Evolutionary conservation across 352 stramenopile genomes (phyloP).

Genomic region (Pythium sp.): DNA sequence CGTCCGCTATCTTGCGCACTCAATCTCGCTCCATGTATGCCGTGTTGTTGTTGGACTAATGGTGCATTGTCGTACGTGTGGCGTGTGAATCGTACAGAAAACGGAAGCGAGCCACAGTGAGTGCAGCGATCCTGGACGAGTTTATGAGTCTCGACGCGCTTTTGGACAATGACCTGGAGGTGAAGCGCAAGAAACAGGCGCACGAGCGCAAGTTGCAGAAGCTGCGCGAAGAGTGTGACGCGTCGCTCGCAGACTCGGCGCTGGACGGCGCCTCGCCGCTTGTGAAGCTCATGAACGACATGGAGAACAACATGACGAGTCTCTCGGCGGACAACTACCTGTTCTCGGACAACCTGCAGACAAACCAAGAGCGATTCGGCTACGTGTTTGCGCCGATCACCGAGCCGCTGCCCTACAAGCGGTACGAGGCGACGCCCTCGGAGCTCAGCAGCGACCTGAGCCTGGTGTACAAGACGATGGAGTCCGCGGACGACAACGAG

Average conservation of each 20-base stretch:
- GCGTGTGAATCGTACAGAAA: slow-evolving; percentile 20
- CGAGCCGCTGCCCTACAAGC: slow-evolving; percentile 50
- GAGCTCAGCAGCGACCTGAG: slow-evolving; percentile 55
- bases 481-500: slow-evolving; percentile 46
- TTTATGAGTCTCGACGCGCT: slow-evolving; percentile 79
- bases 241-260: slow-evolving; percentile 15
- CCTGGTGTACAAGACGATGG: slow-evolving; percentile 64
- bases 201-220: slow-evolving; percentile 52
- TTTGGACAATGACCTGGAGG: slow-evolving; percentile 52
- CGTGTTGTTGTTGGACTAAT: neutral
- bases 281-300: slow-evolving; percentile 62
- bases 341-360: slow-evolving; percentile 39
- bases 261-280: slow-evolving; percentile 33
- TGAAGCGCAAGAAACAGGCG: slow-evolving; percentile 57
- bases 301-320: slow-evolving; percentile 70
- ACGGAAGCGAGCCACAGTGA: slow-evolving; percentile 22
- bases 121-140: slow-evolving; percentile 44
- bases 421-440: slow-evolving; percentile 51
- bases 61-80: neutral
- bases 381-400: slow-evolving; percentile 82
- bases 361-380: slow-evolving; percentile 69
- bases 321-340: slow-evolving; percentile 61
- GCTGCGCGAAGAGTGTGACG: slow-evolving; percentile 51
- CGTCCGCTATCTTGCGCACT: neutral
- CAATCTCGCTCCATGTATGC: neutral